Percentiles rank a stretch among this genome's conserved stretches.
phyloP scores from a whole-genome alignment of 192 early-diverging fungal species.

The Coemansia furcata region DNA sequence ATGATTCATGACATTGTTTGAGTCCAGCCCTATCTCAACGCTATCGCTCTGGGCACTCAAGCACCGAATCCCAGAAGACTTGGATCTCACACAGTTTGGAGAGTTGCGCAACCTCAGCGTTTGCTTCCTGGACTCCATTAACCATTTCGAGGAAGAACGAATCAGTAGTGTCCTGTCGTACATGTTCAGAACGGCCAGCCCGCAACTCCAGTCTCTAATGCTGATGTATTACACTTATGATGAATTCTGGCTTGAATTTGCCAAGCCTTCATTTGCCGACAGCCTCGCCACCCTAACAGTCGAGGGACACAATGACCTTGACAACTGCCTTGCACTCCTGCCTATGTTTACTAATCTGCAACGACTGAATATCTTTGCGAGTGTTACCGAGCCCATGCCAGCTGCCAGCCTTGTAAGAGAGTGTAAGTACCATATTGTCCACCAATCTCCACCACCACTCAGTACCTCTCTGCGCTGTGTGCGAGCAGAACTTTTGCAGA shows the following conservation, averaged over 20 bases:
- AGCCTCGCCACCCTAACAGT: not conserved
- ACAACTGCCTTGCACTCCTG: not conserved
- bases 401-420: not conserved
- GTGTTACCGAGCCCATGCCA: not conserved
- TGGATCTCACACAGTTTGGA: constrained; percentile 1
- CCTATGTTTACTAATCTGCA: not conserved
- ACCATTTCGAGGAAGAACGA: not conserved
- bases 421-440: not conserved
- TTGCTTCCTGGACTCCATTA: not conserved
- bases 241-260: not conserved
- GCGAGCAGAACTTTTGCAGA: not conserved
- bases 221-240: not conserved
- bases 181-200: not conserved
- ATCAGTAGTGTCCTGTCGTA: not conserved
- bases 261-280: not conserved
- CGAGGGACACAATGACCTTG: not conserved
- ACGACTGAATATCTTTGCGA: not conserved
- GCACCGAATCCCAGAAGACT: not conserved
- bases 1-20: constrained; percentile 8
- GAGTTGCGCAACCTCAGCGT: constrained; percentile 3
- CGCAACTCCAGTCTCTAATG: not conserved
- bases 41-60: constrained; percentile 15
- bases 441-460: not conserved
- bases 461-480: not conserved
- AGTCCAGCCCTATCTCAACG: not conserved